Percentiles rank a stretch among this genome's conserved stretches.
Evolutionary conservation across 2,329 filamentous ascomycete genomes (phyloP).

Genomic region (Colletotrichum neosansevieriae): DNA sequence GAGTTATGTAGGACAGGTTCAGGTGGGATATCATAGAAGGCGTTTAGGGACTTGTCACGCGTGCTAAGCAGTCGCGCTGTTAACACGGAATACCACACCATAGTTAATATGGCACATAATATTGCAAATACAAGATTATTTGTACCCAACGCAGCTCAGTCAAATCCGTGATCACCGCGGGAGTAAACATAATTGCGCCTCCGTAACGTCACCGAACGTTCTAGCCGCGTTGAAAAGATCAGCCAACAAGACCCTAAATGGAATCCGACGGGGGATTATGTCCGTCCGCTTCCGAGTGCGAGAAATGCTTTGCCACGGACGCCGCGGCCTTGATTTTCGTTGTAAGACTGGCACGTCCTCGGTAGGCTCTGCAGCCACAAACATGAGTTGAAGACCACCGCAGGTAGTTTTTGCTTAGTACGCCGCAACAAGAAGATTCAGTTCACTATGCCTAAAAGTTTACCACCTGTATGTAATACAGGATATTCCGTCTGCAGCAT

Average conservation of each 20-base stretch:
- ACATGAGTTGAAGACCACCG: neutral
- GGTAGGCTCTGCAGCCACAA: neutral
- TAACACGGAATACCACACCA: neutral
- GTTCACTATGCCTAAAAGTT: too few species aligned
- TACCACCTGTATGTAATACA: too few species aligned
- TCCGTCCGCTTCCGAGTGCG: slow-evolving; percentile 26
- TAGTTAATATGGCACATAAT: too few species aligned
- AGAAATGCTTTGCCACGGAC: neutral
- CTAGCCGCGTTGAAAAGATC: neutral
- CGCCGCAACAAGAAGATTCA: neutral
- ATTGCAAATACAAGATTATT: neutral
- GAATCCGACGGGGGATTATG: neutral
- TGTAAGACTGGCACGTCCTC: slow-evolving; percentile 7
- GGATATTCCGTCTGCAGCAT: too few species aligned
- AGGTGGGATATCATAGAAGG: slow-evolving; percentile 12
- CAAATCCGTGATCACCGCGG: too few species aligned
- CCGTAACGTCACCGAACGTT: neutral
- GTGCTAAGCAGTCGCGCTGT: neutral
- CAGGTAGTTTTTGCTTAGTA: neutral
- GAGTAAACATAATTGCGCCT: neutral
- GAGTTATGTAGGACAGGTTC: slow-evolving; percentile 4
- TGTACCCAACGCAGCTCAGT: neutral
- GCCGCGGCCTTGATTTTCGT: neutral
- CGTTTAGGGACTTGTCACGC: neutral
- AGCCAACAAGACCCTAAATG: neutral